A percentile compares a stretch with the other conserved stretches of the same genome.
Evolutionary conservation across 352 stramenopile genomes (phyloP).

Genomic region (Phytophthora hibernalis): DNA sequence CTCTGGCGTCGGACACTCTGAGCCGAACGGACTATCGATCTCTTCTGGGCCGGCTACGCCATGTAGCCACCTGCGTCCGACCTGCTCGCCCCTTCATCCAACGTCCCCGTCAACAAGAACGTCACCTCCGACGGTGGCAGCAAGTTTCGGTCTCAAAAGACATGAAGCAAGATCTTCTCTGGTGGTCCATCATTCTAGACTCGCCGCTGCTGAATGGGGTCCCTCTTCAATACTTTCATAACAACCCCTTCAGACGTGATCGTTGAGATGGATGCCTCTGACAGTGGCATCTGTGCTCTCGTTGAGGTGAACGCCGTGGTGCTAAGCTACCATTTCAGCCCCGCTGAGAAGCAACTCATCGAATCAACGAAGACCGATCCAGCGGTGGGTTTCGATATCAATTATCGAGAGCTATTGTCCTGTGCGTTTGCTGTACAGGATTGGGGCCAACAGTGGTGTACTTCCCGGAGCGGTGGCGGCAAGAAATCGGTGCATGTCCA

Average conservation of each 20-base stretch:
- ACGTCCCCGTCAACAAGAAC: slow-evolving; percentile 9
- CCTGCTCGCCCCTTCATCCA: slow-evolving; percentile 1
- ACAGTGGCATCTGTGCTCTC: slow-evolving; percentile 13
- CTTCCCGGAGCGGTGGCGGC: background rate
- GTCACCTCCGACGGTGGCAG: background rate
- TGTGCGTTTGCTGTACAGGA: slow-evolving; percentile 11
- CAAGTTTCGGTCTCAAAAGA: background rate
- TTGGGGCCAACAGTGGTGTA: slow-evolving; percentile 1
- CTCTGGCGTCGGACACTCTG: background rate
- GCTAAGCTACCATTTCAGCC: too few relatives aligned
- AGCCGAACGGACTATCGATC: background rate
- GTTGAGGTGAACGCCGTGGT: background rate
- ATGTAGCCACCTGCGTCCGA: background rate
- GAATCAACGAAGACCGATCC: too few relatives aligned
- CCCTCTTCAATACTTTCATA: slow-evolving; percentile 1
- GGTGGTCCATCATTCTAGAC: slow-evolving; percentile 21
- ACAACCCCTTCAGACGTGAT: slow-evolving; percentile 9
- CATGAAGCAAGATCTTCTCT: slow-evolving; percentile 19
- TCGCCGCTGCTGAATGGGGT: slow-evolving; percentile 26
- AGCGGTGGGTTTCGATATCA: slow-evolving; percentile 32
- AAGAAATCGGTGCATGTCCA: slow-evolving; percentile 6
- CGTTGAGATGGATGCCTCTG: slow-evolving; percentile 26
- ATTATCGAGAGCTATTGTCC: slow-evolving; percentile 28
- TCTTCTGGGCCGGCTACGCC: background rate
- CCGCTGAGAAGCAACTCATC: too few relatives aligned